Evolutionary conservation across 495 filamentous ascomycete genomes (phyloP).

Genomic region (Xylaria castorea): DNA sequence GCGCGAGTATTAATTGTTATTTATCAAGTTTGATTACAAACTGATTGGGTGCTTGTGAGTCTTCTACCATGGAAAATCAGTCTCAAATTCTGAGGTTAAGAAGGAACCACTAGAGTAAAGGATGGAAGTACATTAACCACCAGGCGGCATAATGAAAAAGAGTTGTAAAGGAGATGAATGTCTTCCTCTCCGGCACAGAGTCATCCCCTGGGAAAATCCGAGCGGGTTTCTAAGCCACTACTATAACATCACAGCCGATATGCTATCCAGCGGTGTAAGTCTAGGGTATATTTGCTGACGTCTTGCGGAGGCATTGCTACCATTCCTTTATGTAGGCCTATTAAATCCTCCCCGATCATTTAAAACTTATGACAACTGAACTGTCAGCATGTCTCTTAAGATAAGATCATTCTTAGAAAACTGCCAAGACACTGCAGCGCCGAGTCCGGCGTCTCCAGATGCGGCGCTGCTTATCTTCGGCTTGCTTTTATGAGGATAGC

Average conservation of each 20-base stretch:
- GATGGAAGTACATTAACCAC: neutral
- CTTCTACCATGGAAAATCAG: neutral
- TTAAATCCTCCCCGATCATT: neutral
- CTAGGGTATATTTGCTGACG: no score
- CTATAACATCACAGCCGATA: neutral
- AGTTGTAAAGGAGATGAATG: neutral
- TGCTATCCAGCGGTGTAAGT: neutral
- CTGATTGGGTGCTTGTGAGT: neutral
- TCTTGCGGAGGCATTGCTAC: no score
- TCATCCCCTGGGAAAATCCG: neutral
- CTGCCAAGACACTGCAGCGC: neutral
- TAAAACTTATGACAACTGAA: neutral
- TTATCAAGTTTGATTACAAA: neutral
- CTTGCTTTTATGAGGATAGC: neutral
- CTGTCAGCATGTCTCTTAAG: neutral
- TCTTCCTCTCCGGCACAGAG: neutral
- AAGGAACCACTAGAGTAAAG: neutral
- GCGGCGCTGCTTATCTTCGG: neutral
- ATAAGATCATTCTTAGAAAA: neutral
- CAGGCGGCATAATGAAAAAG: neutral
- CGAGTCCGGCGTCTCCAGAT: neutral
- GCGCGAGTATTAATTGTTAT: neutral
- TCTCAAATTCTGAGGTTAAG: neutral
- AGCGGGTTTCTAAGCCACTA: neutral
- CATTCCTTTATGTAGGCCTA: no score